phyloP scores from a whole-genome alignment of 805 yeast species.

The Wickerhamiella vanderwaltii region DNA sequence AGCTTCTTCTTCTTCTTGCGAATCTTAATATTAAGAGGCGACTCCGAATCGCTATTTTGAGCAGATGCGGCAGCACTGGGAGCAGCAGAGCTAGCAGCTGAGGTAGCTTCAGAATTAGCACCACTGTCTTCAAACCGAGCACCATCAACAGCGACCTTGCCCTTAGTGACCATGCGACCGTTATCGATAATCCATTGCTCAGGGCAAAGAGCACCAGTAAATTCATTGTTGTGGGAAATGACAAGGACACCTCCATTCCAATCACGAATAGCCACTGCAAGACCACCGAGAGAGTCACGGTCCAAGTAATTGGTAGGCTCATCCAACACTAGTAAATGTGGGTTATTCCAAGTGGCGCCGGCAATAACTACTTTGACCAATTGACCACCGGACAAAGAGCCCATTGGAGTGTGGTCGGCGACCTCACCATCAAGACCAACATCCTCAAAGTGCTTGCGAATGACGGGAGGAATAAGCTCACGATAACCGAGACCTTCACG shows the following conservation, averaged over 20 bases:
- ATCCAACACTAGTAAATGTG: constrained; percentile 88
- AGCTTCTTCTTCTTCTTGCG: constrained; percentile 89
- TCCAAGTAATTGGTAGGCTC: constrained; percentile 98
- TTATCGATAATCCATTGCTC: constrained; percentile 97
- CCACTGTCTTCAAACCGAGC: constrained; percentile 72
- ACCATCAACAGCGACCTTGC: constrained; percentile 60
- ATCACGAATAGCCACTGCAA: constrained; percentile 94
- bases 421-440: constrained; percentile 96
- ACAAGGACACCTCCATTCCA: constrained; percentile 98
- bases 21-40: constrained; percentile 93
- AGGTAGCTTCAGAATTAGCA: constrained; percentile 25
- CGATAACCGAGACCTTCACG: constrained; percentile 99
- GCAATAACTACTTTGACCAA: constrained; percentile 96
- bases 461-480: constrained; percentile 80
- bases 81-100: constrained; percentile 38
- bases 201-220: constrained; percentile 94
- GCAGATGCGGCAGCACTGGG: constrained; percentile 36
- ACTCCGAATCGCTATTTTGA: constrained; percentile 46
- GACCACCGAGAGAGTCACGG: constrained; percentile 94
- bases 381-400: constrained; percentile 96
- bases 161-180: constrained; percentile 78
- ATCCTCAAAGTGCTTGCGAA: constrained; percentile 92
- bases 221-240: constrained; percentile 96
- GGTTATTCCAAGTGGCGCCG: constrained; percentile 99
- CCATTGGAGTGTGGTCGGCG: constrained; percentile 96